phyloP scores from a whole-genome alignment of 257 asterid genomes.

The Solanum bulbocastanum region DNA sequence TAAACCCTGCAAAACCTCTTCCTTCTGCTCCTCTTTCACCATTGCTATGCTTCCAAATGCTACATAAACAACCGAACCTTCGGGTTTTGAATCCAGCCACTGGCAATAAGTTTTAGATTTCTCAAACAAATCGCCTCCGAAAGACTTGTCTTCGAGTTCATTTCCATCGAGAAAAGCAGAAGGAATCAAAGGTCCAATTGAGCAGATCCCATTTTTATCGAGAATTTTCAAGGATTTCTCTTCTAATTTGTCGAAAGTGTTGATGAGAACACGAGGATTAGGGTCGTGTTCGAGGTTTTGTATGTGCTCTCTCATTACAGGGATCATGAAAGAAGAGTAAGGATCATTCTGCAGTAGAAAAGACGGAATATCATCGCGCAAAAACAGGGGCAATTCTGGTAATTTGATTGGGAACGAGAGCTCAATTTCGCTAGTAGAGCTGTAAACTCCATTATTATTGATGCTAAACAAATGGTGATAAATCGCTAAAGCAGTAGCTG shows the following conservation, averaged over 20 bases:
- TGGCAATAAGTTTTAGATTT: conserved; percentile 16
- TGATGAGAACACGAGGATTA: conserved; percentile 34
- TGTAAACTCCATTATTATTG: conserved; percentile 9
- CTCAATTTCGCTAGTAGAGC: neutral
- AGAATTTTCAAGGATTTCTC: conserved; percentile 5
- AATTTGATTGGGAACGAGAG: conserved; percentile 11
- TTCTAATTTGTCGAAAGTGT: conserved; percentile 40
- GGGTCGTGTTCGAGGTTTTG: conserved; percentile 16
- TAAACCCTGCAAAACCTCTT: conserved; percentile 42
- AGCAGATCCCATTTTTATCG: neutral
- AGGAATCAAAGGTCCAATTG: conserved; percentile 48
- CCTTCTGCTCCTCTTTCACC: conserved; percentile 19
- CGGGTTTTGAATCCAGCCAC: conserved; percentile 29
- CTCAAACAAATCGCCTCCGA: conserved; percentile 28
- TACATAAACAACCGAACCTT: conserved; percentile 39
- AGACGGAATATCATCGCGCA: conserved; percentile 43
- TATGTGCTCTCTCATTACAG: conserved; percentile 28
- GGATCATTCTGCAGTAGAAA: conserved; percentile 13
- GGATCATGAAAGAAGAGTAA: conserved; percentile 9
- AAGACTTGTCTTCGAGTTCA: conserved; percentile 10
- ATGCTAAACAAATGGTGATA: conserved; percentile 55
- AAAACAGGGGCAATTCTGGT: conserved; percentile 38
- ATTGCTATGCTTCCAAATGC: conserved; percentile 48
- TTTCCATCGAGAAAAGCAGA: conserved; percentile 20
- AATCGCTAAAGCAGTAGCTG: conserved; percentile 39